phyloP scores from a whole-genome alignment of 306 rosid genomes.

The Carpinus fangiana region DNA sequence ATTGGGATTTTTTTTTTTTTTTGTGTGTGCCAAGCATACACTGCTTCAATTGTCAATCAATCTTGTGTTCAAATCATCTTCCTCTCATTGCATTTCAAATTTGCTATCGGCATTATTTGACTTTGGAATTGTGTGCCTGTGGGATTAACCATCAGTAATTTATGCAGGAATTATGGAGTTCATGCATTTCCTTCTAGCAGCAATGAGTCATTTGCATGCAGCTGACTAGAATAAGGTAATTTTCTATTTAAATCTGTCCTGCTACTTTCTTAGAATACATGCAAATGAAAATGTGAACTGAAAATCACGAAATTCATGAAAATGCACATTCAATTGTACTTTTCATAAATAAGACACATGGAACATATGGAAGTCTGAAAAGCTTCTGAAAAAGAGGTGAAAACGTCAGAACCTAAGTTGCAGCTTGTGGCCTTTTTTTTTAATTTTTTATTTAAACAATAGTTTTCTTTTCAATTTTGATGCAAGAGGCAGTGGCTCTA shows the following conservation, averaged over 20 bases:
- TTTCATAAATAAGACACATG: no score
- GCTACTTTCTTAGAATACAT: background rate
- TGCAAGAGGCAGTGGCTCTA: no score
- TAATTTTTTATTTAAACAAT: no score
- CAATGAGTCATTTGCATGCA: constrained; percentile 2
- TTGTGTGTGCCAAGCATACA: background rate
- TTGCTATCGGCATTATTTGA: background rate
- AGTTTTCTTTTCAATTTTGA: no score
- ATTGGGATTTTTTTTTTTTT: background rate
- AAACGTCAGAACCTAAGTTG: no score
- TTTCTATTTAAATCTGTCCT: background rate
- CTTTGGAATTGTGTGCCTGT: background rate
- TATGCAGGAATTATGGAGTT: background rate
- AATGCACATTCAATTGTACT: background rate
- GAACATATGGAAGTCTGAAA: no score
- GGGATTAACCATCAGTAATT: background rate
- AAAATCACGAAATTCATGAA: background rate
- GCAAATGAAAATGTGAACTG: background rate
- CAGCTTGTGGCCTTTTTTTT: no score
- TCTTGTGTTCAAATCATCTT: background rate
- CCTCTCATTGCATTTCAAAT: background rate
- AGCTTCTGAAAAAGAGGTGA: no score
- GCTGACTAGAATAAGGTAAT: constrained; percentile 2
- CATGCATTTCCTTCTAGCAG: background rate
- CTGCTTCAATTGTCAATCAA: background rate